Percentiles rank a stretch among this genome's conserved stretches.
Evolutionary conservation across 2,329 filamentous ascomycete genomes (phyloP).

Genomic region (Zelopaecilomyces penicillatus): DNA sequence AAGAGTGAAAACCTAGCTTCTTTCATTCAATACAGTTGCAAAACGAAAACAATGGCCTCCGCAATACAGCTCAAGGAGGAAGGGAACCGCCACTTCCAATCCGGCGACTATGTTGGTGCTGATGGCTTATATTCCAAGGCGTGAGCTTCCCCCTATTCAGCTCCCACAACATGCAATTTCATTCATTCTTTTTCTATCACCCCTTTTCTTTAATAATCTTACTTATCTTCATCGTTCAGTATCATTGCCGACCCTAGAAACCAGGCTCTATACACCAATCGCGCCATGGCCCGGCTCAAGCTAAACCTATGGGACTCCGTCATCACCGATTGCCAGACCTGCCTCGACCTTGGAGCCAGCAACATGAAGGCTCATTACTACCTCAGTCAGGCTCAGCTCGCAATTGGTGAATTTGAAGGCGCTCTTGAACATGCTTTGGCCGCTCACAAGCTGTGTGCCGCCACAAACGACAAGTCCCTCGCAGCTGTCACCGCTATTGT

Average conservation of each 20-base stretch:
- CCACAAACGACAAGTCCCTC: constrained; percentile 56
- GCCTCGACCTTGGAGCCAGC: constrained; percentile 55
- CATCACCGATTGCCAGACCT: constrained; percentile 67
- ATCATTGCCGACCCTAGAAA: constrained; percentile 74
- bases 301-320: constrained; percentile 65
- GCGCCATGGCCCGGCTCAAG: constrained; percentile 73
- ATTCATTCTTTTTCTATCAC: neutral
- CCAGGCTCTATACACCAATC: constrained; percentile 78
- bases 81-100: constrained; percentile 58
- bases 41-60: constrained; percentile 20
- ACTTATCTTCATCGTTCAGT: constrained; percentile 29
- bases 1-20: too few relatives aligned
- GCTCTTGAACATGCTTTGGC: constrained; percentile 61
- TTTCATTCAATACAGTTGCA: neutral
- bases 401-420: constrained; percentile 54
- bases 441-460: constrained; percentile 65
- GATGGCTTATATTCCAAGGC: constrained; percentile 67
- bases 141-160: constrained; percentile 30
- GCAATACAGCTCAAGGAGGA: constrained; percentile 42
- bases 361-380: constrained; percentile 80
- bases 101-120: constrained; percentile 55
- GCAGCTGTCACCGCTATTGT: constrained; percentile 65
- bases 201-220: neutral
- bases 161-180: neutral
- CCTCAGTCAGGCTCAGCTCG: constrained; percentile 75